These are phyloP conservation scores for Gaeumannomyces sp. DNA, from an alignment of 2,329 filamentous ascomycete species.

Conservation along the genomic window DNA sequence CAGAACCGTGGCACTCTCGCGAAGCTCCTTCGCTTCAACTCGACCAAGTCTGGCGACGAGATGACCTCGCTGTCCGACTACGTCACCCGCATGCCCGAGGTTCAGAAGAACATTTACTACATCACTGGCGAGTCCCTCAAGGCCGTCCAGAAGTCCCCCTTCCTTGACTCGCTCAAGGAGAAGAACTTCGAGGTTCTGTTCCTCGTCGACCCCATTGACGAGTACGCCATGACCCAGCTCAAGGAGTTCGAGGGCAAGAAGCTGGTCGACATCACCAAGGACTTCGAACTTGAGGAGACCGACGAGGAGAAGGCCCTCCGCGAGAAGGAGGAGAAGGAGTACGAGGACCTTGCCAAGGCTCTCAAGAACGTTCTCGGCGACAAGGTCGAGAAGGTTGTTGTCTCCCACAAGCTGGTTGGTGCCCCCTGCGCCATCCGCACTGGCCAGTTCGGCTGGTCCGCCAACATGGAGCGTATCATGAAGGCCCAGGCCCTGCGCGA, in stretches of 20 bases:
- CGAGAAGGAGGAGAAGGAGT: conserved; percentile 98
- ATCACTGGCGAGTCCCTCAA: conserved; percentile 99
- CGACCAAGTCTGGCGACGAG: conserved; percentile 98
- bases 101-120: conserved; percentile 99
- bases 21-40: conserved; percentile 98
- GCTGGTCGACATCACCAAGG: conserved; percentile 99
- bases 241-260: conserved; percentile 99
- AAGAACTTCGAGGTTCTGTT: conserved; percentile 99
- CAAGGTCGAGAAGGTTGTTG: conserved; percentile 99
- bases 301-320: conserved; percentile 98
- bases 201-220: conserved; percentile 98
- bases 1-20: conserved; percentile 91
- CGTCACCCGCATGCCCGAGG: conserved; percentile 97
- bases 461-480: conserved; percentile 99
- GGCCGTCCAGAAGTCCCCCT: conserved; percentile 95
- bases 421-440: conserved; percentile 98
- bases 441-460: conserved; percentile 99
- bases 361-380: conserved; percentile 99
- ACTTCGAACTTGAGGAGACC: conserved; percentile 99
- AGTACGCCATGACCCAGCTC: conserved; percentile 99
- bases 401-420: conserved; percentile 93
- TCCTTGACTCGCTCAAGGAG: conserved; percentile 96
- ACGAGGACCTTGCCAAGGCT: conserved; percentile 85
- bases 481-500: conserved; percentile 99
- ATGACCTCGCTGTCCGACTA: conserved; percentile 93